phyloP scores from a whole-genome alignment of 768 basidiomycete genomes.

The Leccinellum rugosiceps region DNA sequence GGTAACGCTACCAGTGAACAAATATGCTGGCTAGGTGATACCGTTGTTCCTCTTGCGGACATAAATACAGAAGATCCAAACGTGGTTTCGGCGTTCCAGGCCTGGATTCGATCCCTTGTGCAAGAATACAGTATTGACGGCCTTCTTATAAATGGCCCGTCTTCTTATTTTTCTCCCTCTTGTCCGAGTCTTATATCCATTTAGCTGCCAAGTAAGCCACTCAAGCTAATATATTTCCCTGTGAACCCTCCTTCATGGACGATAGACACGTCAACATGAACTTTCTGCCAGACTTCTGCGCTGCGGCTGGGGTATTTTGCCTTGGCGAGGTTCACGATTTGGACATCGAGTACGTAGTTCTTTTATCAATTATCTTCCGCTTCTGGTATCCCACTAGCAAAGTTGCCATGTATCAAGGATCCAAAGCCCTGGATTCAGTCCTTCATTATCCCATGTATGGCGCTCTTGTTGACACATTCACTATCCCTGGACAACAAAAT shows the following conservation, averaged over 20 bases:
- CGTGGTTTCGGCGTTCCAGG: slow-evolving; percentile 59
- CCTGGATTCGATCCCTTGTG: slow-evolving; percentile 70
- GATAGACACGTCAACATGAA: slow-evolving; percentile 61
- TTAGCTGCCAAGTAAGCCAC: slow-evolving; percentile 33
- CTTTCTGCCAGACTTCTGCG: slow-evolving; percentile 78
- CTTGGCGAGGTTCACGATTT: slow-evolving; percentile 49
- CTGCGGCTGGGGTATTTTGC: slow-evolving; percentile 78
- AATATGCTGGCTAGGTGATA: slow-evolving; percentile 82
- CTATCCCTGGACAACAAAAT: slow-evolving; percentile 67
- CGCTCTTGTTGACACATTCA: slow-evolving; percentile 43
- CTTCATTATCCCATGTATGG: slow-evolving; percentile 32
- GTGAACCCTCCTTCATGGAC: not conserved
- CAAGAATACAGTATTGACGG: slow-evolving; percentile 75
- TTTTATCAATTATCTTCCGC: not conserved
- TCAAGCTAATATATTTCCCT: not conserved
- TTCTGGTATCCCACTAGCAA: slow-evolving; percentile 37
- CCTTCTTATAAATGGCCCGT: slow-evolving; percentile 74
- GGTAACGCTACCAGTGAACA: slow-evolving; percentile 67
- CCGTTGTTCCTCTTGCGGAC: slow-evolving; percentile 70
- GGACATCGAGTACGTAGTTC: slow-evolving; percentile 44
- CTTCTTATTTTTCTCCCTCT: not conserved
- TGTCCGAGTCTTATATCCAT: slow-evolving; percentile 33
- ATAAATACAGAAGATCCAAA: slow-evolving; percentile 68
- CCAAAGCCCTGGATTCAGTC: slow-evolving; percentile 60
- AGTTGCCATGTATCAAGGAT: slow-evolving; percentile 8